Percentiles rank a stretch among this genome's conserved stretches.
These are phyloP conservation scores for Saksenaea oblongispora DNA, from an alignment of 371 early-diverging fungal genomes.

Conservation along the genomic window DNA sequence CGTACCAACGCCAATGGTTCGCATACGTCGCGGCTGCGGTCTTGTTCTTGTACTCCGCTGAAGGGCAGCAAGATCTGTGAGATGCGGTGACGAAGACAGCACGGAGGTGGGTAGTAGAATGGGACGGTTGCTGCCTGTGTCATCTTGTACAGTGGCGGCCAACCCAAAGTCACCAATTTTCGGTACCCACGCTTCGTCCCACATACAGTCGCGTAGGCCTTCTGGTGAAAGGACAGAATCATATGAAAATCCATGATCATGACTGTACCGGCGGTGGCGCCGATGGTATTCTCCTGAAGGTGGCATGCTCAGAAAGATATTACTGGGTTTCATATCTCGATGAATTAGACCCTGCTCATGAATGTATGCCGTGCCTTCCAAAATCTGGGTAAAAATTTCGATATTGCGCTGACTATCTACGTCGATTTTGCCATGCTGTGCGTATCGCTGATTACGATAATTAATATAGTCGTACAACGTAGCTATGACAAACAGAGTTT, in stretches of 20 bases:
- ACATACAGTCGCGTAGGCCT: slow-evolving; percentile 39
- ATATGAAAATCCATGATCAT: slow-evolving; percentile 23
- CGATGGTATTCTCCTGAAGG: slow-evolving; percentile 6
- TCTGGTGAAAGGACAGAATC: slow-evolving; percentile 22
- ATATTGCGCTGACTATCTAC: slow-evolving; percentile 49
- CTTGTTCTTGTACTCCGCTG: background rate
- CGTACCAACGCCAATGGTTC: slow-evolving; percentile 73
- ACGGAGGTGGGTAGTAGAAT: slow-evolving; percentile 5
- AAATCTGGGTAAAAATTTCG: slow-evolving; percentile 54
- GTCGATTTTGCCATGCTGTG: slow-evolving; percentile 14
- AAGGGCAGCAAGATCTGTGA: background rate
- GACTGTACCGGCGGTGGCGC: slow-evolving; percentile 7
- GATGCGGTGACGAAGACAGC: slow-evolving; percentile 4
- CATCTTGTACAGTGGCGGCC: slow-evolving; percentile 55
- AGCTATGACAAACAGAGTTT: slow-evolving; percentile 21
- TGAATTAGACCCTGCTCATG: slow-evolving; percentile 76
- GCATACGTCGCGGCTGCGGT: slow-evolving; percentile 16
- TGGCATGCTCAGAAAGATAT: slow-evolving; percentile 65
- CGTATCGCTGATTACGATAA: slow-evolving; percentile 33
- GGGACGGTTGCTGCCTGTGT: background rate
- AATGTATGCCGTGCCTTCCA: slow-evolving; percentile 70
- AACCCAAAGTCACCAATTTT: slow-evolving; percentile 92
- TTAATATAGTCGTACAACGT: slow-evolving; percentile 49
- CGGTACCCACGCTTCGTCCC: slow-evolving; percentile 56
- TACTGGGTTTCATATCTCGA: slow-evolving; percentile 82